Evolutionary conservation across 192 early-diverging fungal genomes (phyloP), one percentile per base, ranked within the genome.

Genomic region (Coemansia brasiliensis): DNA sequence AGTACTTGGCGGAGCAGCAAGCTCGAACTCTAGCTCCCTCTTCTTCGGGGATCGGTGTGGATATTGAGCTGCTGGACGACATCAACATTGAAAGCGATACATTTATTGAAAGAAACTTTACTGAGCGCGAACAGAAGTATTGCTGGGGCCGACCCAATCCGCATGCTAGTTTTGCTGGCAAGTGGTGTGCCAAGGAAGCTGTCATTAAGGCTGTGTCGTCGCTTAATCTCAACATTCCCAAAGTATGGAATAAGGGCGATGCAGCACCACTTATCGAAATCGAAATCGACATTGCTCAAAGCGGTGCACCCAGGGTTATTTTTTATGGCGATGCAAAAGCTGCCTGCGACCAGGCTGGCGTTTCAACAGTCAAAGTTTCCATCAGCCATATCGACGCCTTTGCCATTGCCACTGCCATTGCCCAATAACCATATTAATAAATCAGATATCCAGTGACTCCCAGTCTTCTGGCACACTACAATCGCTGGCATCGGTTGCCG

Each of bases 181-280:
- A 89, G 25, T 98, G 95, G 95, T 90, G 89, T 6, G 95, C 95
- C 52, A 98, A 98, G 84, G 95, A 98, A 64, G 92, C 95, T 1
- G 91, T 93, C 13, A 83, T 98, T 65, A 98, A 98, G 85, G 94
- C 95, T 12, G 86, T 97, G 20, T 87, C 86, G 39, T 90, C 86
- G 7, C 83, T 81, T 0, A 54, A 77, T 18, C 43, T 59, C 16
- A 52, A 65, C 13, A 69, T 69, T 20, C 72, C 73, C 32, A 82
- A 82, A 42, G 90, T 94, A 15, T 90, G 86, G 85, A 84, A 82
- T 27, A 72, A 88, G 52, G 93, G 93, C 38, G 85, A 87, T 35
- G 95, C 78, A 25, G 95, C 95, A 2, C 91, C 94, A 20, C 62
- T 98, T 38, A 85, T 82, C 17, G 94, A 98, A 27, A 96, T 98